Percentiles rank a stretch among this genome's conserved stretches.
Conservation (phyloP, 768 basidiomycete genomes). For the Tephrocybe sp. region DNA sequence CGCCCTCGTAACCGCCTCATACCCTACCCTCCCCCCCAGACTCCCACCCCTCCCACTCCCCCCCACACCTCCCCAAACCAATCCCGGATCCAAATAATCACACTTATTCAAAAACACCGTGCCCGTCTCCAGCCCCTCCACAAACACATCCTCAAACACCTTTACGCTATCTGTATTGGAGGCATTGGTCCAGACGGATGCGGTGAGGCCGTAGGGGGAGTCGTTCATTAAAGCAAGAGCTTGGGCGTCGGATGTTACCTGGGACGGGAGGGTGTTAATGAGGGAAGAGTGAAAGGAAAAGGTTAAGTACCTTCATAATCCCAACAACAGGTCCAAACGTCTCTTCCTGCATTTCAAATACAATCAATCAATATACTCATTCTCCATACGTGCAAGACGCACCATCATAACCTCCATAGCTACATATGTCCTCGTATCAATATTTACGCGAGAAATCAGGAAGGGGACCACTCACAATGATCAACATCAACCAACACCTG, state of each 20-base stretch:
- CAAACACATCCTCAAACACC: slow-evolving; percentile 69
- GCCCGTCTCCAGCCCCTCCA: slow-evolving; percentile 79
- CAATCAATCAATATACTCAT: neutral
- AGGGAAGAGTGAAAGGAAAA: neutral
- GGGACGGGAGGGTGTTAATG: neutral
- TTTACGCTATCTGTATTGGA: no score
- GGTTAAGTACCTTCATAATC: slow-evolving; percentile 75
- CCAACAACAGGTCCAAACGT: slow-evolving; percentile 94
- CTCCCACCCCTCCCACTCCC: slow-evolving; percentile 90
- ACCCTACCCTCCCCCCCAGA: slow-evolving; percentile 55
- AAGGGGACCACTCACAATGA: slow-evolving; percentile 60
- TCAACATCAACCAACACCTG: slow-evolving; percentile 89
- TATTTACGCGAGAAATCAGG: slow-evolving; percentile 5
- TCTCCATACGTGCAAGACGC: slow-evolving; percentile 7
- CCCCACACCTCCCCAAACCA: slow-evolving; percentile 95
- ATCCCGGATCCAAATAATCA: slow-evolving; percentile 89
- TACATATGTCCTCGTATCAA: slow-evolving; percentile 25
- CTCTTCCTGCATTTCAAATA: slow-evolving; percentile 55
- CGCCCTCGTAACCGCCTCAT: slow-evolving; percentile 80
- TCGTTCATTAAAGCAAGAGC: slow-evolving; percentile 95
- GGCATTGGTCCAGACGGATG: slow-evolving; percentile 89
- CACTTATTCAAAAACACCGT: slow-evolving; percentile 95
- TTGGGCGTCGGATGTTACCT: slow-evolving; percentile 85
- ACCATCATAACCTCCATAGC: slow-evolving; percentile 95
- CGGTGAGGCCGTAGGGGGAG: slow-evolving; percentile 92